phyloP scores from a whole-genome alignment of 306 rosid species.

The Dalbergia oliveri region DNA sequence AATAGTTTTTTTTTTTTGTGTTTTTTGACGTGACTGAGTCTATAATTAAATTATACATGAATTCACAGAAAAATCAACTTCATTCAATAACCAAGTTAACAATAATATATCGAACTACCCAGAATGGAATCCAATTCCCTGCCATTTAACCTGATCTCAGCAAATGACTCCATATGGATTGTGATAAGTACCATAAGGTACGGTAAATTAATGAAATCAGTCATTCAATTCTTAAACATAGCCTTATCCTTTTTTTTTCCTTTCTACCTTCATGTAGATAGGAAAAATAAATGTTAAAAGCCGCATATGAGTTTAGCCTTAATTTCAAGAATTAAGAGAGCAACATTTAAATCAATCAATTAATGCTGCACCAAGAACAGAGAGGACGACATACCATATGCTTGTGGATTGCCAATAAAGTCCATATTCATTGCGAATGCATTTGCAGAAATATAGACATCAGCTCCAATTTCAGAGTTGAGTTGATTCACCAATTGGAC shows the following conservation, averaged over 20 bases:
- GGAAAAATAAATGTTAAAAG: neutral
- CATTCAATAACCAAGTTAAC: neutral
- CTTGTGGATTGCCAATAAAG: conserved; percentile 61
- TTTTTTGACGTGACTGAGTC: no score
- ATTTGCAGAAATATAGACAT: conserved; percentile 64
- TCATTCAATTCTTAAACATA: neutral
- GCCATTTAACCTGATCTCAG: neutral
- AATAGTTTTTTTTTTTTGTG: no score
- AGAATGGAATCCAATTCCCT: neutral
- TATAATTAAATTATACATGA: neutral
- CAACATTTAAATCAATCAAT: no score
- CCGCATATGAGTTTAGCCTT: neutral
- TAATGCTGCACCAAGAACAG: neutral
- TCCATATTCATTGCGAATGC: conserved; percentile 62
- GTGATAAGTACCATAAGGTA: neutral
- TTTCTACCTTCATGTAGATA: neutral
- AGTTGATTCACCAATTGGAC: conserved; percentile 51
- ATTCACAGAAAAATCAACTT: neutral
- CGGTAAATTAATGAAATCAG: neutral
- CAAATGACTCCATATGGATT: neutral
- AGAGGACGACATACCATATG: conserved; percentile 54
- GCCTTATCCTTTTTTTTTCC: neutral
- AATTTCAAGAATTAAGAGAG: neutral
- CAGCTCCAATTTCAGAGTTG: conserved; percentile 59
- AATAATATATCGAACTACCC: neutral